Evolutionary conservation across 495 filamentous ascomycete species (phyloP).

Genomic region (Aspergillus sparsus): DNA sequence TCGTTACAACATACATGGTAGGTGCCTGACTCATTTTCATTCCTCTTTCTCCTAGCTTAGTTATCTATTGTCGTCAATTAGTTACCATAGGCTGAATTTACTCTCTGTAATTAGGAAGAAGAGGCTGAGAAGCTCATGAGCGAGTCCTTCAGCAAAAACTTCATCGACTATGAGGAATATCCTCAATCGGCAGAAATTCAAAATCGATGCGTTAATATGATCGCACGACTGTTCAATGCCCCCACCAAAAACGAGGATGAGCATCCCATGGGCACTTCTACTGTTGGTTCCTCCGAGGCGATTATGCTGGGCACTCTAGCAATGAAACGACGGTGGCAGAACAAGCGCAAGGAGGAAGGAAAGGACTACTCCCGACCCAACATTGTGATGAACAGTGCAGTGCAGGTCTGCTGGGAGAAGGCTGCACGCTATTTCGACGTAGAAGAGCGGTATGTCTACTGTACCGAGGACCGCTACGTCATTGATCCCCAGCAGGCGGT

Average conservation of each 20-base stretch:
- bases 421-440: conserved; percentile 91
- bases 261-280: conserved; percentile 75
- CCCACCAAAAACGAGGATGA: conserved; percentile 51
- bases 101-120: conserved; percentile 63
- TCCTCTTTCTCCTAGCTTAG: neutral
- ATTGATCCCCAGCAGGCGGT: conserved; percentile 86
- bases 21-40: conserved; percentile 4
- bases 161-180: conserved; percentile 88
- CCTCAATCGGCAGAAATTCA: conserved; percentile 83
- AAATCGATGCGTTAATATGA: conserved; percentile 87
- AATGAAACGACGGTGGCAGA: conserved; percentile 96
- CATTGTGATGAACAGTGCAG: conserved; percentile 88
- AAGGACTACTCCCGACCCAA: conserved; percentile 78
- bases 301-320: conserved; percentile 89
- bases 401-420: conserved; percentile 97
- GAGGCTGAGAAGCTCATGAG: conserved; percentile 90
- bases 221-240: conserved; percentile 76
- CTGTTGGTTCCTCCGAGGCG: conserved; percentile 83
- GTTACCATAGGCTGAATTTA: neutral
- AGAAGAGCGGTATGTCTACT: conserved; percentile 87
- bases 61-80: neutral
- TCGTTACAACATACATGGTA: conserved; percentile 90
- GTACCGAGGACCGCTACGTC: conserved; percentile 76
- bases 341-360: conserved; percentile 75
- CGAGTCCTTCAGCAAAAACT: conserved; percentile 83